Evolutionary conservation across 2,329 filamentous ascomycete species (phyloP), one percentile per base, ranked within the genome.

Genomic region (Epichloe aotearoae): DNA sequence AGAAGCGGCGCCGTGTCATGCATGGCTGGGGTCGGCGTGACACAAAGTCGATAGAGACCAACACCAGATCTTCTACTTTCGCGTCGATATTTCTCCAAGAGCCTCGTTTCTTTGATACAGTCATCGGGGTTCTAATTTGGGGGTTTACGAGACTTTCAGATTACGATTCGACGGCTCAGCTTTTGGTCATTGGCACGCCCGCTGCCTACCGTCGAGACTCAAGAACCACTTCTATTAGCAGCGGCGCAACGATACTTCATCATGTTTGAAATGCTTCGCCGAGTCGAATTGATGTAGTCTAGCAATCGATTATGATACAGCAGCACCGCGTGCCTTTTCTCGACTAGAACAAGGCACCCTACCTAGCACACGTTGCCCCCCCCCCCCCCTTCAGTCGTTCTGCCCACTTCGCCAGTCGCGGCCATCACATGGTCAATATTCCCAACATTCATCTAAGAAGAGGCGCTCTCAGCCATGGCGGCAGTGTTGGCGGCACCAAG

Each of bases 401-500:
- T 33, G 34, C 15, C 20, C 20, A 47, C 14, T 34, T 17, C 19
- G 33, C n/a, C 46, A 17, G 12, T 40, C 12, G 37, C 17, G 2
- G 15, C 34, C 17, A n/a, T 19, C 17, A 15, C 11, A 23, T 23
- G 36, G 10, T 34, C 23, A 23, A 37, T 14, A 15, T 23, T 10
- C 6, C 38, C 23, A 15, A 5, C 4, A 19, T 34, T n/a, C 0
- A 51, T 55, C 62, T 66, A 67, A 49, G 65, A 63, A 12, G 69
- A 65, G 53, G 69, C 64, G 53, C 64, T 60, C 59, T 71, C 63
- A 53, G 59, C 59, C 61, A 64, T 64, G 57, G 60, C 62, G 54
- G 66, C 62, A 49, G 66, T 63, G 65, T 79, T 80, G 63, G 76
- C 77, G 41, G 75, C 69, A 50, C 69, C 80, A 59, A 96, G 73